A percentile compares a stretch with the other conserved stretches of the same genome.
Conservation (phyloP, 257 asterid genomes). For the Fraxinus excelsior region DNA sequence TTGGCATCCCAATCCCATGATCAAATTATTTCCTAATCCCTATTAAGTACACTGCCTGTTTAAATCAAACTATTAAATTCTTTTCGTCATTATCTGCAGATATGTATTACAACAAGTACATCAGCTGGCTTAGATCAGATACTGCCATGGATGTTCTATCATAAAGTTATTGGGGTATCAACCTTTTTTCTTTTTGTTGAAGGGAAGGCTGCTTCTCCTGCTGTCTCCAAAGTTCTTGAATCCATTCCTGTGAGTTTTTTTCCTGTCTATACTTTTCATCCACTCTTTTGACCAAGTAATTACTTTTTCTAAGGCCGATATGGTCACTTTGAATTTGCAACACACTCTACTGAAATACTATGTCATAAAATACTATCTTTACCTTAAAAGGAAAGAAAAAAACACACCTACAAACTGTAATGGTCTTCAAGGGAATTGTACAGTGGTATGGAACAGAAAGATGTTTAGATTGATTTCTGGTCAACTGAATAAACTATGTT, state of each 20-base stretch:
- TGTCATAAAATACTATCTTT: not conserved
- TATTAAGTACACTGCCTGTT: not conserved
- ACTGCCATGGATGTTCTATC: conserved; percentile 78
- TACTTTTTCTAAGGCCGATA: not conserved
- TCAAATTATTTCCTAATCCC: no score
- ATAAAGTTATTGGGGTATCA: conserved; percentile 59
- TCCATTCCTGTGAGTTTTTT: conserved; percentile 55
- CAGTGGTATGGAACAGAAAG: not conserved
- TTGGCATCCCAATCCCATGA: conserved; percentile 8
- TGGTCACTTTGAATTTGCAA: not conserved
- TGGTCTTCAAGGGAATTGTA: conserved; percentile 13
- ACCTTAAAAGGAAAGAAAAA: not conserved
- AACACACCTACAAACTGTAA: not conserved
- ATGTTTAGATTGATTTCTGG: not conserved
- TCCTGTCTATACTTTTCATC: conserved; percentile 15
- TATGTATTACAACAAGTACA: conserved; percentile 62
- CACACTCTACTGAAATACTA: not conserved
- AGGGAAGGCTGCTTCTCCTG: conserved; percentile 54
- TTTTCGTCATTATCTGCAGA: conserved; percentile 38
- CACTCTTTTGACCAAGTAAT: not conserved
- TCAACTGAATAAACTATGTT: not conserved
- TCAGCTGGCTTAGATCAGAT: conserved; percentile 66
- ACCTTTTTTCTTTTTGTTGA: conserved; percentile 63
- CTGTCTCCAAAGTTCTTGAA: conserved; percentile 47
- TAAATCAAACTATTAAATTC: not conserved